These are phyloP conservation scores for Mortierella alpina DNA, from an alignment of 192 early-diverging fungal species.

Conservation along the genomic window DNA sequence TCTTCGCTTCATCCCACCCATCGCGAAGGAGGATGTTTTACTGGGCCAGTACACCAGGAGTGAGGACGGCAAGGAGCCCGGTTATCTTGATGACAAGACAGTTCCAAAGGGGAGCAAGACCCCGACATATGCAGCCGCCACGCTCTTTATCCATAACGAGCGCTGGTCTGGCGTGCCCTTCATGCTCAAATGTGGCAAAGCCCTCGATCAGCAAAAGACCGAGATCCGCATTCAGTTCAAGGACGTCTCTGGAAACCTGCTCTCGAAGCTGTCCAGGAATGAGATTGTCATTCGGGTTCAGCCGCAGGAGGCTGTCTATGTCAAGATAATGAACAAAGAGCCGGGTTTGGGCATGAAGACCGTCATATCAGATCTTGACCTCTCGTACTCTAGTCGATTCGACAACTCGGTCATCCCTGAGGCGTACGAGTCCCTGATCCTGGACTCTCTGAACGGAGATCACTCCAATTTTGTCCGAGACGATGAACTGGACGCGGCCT, in stretches of 20 bases:
- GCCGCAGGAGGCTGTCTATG: conserved; percentile 95
- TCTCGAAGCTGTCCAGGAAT: conserved; percentile 83
- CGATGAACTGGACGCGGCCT: conserved; percentile 94
- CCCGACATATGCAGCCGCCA: conserved; percentile 92
- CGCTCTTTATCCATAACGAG: conserved; percentile 92
- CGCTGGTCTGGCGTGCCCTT: conserved; percentile 95
- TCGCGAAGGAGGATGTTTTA: conserved; percentile 82
- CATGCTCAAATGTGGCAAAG: conserved; percentile 89
- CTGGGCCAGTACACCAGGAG: conserved; percentile 90
- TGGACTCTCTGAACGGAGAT: conserved; percentile 92
- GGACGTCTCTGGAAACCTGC: conserved; percentile 87
- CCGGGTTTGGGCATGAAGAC: conserved; percentile 89
- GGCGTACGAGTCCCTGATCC: conserved; percentile 95
- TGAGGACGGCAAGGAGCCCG: conserved; percentile 86
- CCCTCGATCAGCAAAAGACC: conserved; percentile 92
- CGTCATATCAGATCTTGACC: conserved; percentile 91
- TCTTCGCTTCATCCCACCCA: conserved; percentile 83
- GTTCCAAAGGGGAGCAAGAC: conserved; percentile 86
- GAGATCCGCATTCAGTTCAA: conserved; percentile 98
- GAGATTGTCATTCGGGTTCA: conserved; percentile 97
- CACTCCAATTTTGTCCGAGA: conserved; percentile 95
- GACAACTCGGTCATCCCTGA: conserved; percentile 92
- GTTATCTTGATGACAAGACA: conserved; percentile 93
- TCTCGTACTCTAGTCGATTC: conserved; percentile 93
- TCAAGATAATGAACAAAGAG: conserved; percentile 97